Base-by-base conservation (phyloP, 257 asterid species). In the Misopates orontium region DNA sequence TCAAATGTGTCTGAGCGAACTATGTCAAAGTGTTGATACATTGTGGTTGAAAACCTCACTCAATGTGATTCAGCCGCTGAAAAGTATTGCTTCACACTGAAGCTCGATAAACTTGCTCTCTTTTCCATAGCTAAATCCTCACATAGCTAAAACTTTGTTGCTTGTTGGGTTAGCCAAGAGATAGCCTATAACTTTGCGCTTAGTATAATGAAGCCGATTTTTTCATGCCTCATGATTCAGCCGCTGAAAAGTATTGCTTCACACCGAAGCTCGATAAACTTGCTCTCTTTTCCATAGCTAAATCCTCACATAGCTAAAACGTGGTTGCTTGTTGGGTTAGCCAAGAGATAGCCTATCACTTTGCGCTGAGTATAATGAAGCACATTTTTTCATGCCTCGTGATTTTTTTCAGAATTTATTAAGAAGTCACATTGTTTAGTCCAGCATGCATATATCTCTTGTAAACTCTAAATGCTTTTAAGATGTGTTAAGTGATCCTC, bases 21-120 rank as follows among this genome's bases (percentile, higher is more conserved):
- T 62, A 9, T 28, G 36, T 28, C n/a, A n/a, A n/a, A n/a, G n/a
- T n/a, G n/a, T 44, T 23, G 59, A 20, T 44, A 19, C 2, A 4
- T 22, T 52, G 39, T 62, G 45, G 40, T 57, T 36, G 41, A 41
- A 53, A 75, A 22, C 73, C 52, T 53, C 54, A 44, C 18, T n/a
- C 14, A 16, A 54, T 19, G 31, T 32, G 31, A 51, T 24, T 36
- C 56, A 19, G 61, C 36, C 54, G 66, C 47, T 23, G 7, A 67
- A 24, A 56, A 15, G 45, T 48, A 39, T 22, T 51, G 32, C 28
- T 32, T 51, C 48, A 1, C 39, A 28, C 28, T 13, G 51, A 66
- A 49, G 28, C 62, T 71, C 11, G 31, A 73, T 42, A 17, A 49
- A 56, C 64, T 40, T 20, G n/a, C 45, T 42, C 7, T 14, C 25